phyloP scores from a whole-genome alignment of 2,329 filamentous ascomycete species.

The Xylogone sp. region DNA sequence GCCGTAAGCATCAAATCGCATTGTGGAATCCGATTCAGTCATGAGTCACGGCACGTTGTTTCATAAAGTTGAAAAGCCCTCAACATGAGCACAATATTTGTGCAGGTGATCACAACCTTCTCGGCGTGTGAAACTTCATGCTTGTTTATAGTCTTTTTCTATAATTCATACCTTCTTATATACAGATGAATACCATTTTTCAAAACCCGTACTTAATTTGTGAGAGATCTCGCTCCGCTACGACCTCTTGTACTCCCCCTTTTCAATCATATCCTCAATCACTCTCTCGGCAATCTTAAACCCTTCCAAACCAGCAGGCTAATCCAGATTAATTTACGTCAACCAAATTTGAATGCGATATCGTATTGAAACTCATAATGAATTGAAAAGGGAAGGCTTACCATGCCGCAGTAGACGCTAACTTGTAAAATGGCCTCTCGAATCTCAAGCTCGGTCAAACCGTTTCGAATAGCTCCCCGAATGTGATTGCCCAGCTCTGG shows the following conservation, averaged over 20 bases:
- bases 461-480: conserved; percentile 61
- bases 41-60: no score
- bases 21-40: no score
- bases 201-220: no score
- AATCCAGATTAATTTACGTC: background rate
- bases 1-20: no score
- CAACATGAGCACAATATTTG: no score
- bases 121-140: no score
- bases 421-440: conserved; percentile 52
- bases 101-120: no score
- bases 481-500: conserved; percentile 59
- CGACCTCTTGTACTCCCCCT: conserved; percentile 10
- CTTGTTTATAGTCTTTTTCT: no score
- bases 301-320: conserved; percentile 38
- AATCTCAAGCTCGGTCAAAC: conserved; percentile 57
- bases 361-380: background rate
- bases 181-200: no score
- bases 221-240: background rate
- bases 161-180: no score
- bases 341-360: no score
- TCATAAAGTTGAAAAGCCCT: no score
- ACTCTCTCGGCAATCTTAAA: conserved; percentile 28
- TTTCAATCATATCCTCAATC: conserved; percentile 24
- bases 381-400: background rate
- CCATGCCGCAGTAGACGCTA: conserved; percentile 38